Conservation (phyloP, 192 early-diverging fungal genomes). For the Gaertneriomyces sp. region DNA sequence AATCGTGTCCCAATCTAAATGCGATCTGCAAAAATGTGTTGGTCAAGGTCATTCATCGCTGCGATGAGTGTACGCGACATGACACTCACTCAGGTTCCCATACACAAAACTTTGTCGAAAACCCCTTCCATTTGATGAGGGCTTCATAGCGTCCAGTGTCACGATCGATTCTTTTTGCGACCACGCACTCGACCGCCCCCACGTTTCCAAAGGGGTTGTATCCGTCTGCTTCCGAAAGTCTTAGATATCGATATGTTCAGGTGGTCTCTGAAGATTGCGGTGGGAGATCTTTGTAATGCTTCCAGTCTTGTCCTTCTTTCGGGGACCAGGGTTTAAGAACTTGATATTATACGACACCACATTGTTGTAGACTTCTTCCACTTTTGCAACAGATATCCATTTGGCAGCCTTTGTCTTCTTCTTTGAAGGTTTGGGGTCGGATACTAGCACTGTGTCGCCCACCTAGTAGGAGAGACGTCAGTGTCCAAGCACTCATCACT, state of each 20-base stretch:
- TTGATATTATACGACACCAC: not conserved
- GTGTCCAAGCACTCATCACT: not conserved
- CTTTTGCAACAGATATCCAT: not conserved
- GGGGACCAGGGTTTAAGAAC: not conserved
- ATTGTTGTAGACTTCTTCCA: not conserved
- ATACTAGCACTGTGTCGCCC: not conserved
- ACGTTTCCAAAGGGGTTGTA: not conserved
- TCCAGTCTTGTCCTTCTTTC: conserved; percentile 3
- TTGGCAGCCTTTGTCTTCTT: not conserved
- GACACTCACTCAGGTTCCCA: conserved; percentile 2
- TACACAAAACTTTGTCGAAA: not conserved
- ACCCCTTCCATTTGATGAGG: conserved; percentile 2
- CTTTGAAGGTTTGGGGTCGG: not conserved
- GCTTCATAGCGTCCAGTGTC: not conserved
- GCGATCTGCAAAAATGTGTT: no score
- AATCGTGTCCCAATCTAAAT: conserved; percentile 1
- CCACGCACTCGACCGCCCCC: not conserved
- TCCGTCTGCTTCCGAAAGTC: not conserved
- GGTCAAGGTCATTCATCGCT: conserved; percentile 3
- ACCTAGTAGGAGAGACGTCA: not conserved
- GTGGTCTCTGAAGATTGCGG: not conserved
- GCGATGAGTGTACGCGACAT: conserved; percentile 5
- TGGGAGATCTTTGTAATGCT: not conserved
- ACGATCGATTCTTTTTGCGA: not conserved
- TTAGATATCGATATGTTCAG: not conserved